phyloP scores from a whole-genome alignment of 352 stramenopile genomes.

The Peronospora destructor region DNA sequence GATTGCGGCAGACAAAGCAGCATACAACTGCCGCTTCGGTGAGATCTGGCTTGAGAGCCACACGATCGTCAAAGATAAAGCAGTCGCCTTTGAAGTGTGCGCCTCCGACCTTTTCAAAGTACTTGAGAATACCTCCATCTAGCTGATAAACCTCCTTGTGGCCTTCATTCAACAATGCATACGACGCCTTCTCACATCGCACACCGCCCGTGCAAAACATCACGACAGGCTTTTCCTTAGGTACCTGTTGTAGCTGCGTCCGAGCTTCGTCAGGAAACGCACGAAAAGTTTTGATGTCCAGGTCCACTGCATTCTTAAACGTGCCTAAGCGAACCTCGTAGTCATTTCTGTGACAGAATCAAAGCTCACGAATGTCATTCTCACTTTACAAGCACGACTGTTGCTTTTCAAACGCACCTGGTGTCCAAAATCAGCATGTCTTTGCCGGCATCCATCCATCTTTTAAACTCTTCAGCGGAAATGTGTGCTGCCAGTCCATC shows the following conservation, averaged over 20 bases:
- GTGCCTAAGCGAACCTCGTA: conserved; percentile 71
- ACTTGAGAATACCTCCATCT: conserved; percentile 70
- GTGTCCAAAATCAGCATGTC: conserved; percentile 68
- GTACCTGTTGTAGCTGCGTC: conserved; percentile 36
- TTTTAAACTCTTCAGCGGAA: conserved; percentile 55
- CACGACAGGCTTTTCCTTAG: conserved; percentile 67
- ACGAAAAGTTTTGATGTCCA: conserved; percentile 69
- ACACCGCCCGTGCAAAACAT: conserved; percentile 79
- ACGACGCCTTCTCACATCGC: conserved; percentile 68
- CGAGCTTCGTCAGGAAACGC: conserved; percentile 42
- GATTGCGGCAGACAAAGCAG: conserved; percentile 55
- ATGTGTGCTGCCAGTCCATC: conserved; percentile 54
- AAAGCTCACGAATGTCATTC: conserved; percentile 11
- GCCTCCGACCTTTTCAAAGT: conserved; percentile 67
- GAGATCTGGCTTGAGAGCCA: conserved; percentile 56
- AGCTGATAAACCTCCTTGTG: conserved; percentile 61
- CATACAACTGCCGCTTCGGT: conserved; percentile 33
- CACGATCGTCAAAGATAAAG: conserved; percentile 77
- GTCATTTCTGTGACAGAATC: conserved; percentile 42
- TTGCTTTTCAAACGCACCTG: conserved; percentile 23
- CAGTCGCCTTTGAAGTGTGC: conserved; percentile 68
- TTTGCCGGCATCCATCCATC: conserved; percentile 56
- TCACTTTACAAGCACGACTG: background rate
- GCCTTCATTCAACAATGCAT: conserved; percentile 49
- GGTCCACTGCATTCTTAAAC: conserved; percentile 60